phyloP scores from a whole-genome alignment of 176 grass and related monocot genomes.

The Aegilops tauschii region DNA sequence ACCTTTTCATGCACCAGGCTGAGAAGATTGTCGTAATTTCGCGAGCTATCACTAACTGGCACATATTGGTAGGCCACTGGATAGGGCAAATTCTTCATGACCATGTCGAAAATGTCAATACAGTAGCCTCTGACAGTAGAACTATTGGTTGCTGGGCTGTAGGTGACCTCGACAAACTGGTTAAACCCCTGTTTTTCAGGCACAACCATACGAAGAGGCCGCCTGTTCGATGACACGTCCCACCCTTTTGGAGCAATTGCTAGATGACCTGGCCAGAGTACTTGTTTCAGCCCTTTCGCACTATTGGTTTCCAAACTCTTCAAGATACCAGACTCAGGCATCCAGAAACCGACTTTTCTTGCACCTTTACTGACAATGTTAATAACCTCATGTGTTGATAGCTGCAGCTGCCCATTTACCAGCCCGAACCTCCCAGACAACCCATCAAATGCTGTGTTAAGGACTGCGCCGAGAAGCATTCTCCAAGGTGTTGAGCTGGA shows the following conservation, averaged over 20 bases:
- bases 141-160: background rate
- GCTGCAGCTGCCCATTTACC: slow-evolving; percentile 34
- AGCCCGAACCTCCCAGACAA: slow-evolving; percentile 53
- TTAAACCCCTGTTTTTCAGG: slow-evolving; percentile 65
- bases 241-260: slow-evolving; percentile 47
- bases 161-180: slow-evolving; percentile 45
- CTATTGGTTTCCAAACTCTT: background rate
- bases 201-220: slow-evolving; percentile 43
- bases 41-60: background rate
- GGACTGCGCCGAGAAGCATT: slow-evolving; percentile 39
- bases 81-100: slow-evolving; percentile 48
- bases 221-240: slow-evolving; percentile 48
- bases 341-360: slow-evolving; percentile 65
- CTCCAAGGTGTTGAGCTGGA: slow-evolving; percentile 14
- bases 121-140: slow-evolving; percentile 49
- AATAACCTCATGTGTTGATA: slow-evolving; percentile 41
- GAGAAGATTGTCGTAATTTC: slow-evolving; percentile 46
- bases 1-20: slow-evolving; percentile 5
- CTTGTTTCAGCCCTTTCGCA: slow-evolving; percentile 20
- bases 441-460: slow-evolving; percentile 42
- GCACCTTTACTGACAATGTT: slow-evolving; percentile 36
- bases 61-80: slow-evolving; percentile 36
- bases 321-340: slow-evolving; percentile 25
- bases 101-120: slow-evolving; percentile 65
- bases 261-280: slow-evolving; percentile 57